Evolutionary conservation across 2,329 filamentous ascomycete genomes (phyloP), one percentile per base, ranked within the genome.

Genomic region (Ilyonectria robusta): DNA sequence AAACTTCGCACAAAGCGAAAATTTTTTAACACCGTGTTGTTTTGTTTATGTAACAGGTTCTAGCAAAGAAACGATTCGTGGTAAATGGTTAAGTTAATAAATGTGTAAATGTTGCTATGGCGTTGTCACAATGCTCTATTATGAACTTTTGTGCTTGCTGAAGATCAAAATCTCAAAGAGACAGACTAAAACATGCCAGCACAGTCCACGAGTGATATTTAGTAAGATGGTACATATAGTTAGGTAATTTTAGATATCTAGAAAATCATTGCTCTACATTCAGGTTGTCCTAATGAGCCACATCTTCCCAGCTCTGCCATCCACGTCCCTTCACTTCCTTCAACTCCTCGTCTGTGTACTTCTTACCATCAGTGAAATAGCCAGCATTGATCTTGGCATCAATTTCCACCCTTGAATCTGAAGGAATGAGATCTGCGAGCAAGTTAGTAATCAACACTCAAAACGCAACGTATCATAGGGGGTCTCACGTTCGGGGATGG

Each of bases 331-430:
- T 92, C 29, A 98, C 94, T 60, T 93, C 91, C 72, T 91, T 86
- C 70, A 98, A 86, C 81, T 98, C 95, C 62, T 95, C 93, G 78
- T 92, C 90, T 2, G 93, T 96, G 54, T 29, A 21, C 42, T 10
- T 8, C 57, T 65, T 58, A 46, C 55, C 40, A 50, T 46, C 31
- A 60, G 55, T 60, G 19, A 63, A 83, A 89, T 82, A 83, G 94
- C 93, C 96, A 67, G 95, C 94, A 75, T 95, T 96, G 78, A 98
- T 98, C 85, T 98, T 98, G 65, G 96, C 96, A 81, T 98, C 96
- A 77, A 98, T 99, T 81, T 99, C 96, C n/a, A 98, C 96, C 72
- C 95, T 88, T 59, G 94, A 97, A 82, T 98, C 96, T 70, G 92
- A 93, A 13, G 96, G 96, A 75, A 98, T 98, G 88, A 96, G 91